Evolutionary conservation across 352 stramenopile species (phyloP).

Genomic region (Thalassiosira mediterranea): DNA sequence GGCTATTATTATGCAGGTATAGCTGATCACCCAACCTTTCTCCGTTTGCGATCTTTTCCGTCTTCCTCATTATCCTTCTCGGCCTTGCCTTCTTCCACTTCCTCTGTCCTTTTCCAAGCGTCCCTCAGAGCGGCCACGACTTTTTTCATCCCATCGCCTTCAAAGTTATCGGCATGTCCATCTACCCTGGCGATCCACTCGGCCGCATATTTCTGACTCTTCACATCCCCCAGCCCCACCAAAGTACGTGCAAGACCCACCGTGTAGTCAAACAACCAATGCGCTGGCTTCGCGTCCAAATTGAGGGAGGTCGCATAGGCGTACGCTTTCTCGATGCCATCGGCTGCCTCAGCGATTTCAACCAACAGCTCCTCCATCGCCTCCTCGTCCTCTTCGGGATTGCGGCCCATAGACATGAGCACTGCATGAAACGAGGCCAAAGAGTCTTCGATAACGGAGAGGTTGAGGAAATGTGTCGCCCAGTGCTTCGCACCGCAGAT

Average conservation of each 20-base stretch:
- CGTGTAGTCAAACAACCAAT: constrained; percentile 74
- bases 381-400: constrained; percentile 51
- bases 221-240: constrained; percentile 75
- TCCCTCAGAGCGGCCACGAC: constrained; percentile 59
- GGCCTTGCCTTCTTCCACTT: constrained; percentile 16
- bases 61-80: neutral
- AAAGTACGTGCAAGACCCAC: constrained; percentile 70
- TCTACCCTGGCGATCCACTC: constrained; percentile 70
- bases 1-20: too few species aligned
- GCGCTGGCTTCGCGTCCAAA: constrained; percentile 59
- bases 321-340: constrained; percentile 64
- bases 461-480: constrained; percentile 69
- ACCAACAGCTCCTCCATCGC: constrained; percentile 48
- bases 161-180: constrained; percentile 67
- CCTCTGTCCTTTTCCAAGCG: constrained; percentile 39
- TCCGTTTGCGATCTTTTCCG: constrained; percentile 10
- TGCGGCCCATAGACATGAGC: constrained; percentile 45
- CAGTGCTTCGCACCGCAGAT: constrained; percentile 76
- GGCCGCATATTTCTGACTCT: constrained; percentile 73
- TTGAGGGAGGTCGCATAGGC: constrained; percentile 61
- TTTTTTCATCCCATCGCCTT: constrained; percentile 65
- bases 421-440: constrained; percentile 43
- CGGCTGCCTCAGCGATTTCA: constrained; percentile 74
- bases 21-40: constrained; percentile 24
- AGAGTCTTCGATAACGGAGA: constrained; percentile 55